Evolutionary conservation across 2,329 filamentous ascomycete genomes (phyloP).

Genomic region (Pyricularia pennisetigena): DNA sequence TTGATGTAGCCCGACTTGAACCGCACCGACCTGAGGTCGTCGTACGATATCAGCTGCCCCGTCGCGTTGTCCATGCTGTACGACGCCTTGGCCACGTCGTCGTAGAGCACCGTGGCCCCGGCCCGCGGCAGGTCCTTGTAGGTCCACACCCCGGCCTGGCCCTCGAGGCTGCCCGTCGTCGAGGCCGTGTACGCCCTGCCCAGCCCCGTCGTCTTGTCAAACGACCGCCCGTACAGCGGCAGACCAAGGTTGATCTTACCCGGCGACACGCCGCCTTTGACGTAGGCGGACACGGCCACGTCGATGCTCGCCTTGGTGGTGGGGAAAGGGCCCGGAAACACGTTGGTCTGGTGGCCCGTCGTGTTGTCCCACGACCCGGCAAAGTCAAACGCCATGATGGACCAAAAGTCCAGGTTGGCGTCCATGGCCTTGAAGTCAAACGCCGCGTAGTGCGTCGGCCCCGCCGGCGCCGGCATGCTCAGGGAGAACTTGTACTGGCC

Average conservation of each 20-base stretch:
- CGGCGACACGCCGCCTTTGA: constrained; percentile 47
- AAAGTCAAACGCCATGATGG: constrained; percentile 67
- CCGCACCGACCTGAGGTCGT: constrained; percentile 48
- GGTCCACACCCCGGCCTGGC: constrained; percentile 56
- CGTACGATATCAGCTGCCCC: constrained; percentile 61
- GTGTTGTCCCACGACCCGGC: constrained; percentile 55
- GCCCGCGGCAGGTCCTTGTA: constrained; percentile 65
- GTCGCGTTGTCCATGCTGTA: constrained; percentile 58
- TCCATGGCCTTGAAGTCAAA: constrained; percentile 37
- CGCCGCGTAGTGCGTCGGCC: constrained; percentile 34
- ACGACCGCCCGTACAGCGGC: constrained; percentile 69
- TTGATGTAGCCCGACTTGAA: constrained; percentile 59
- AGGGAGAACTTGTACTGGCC: constrained; percentile 39
- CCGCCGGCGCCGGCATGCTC: constrained; percentile 42
- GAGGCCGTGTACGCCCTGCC: constrained; percentile 56
- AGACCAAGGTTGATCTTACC: constrained; percentile 67
- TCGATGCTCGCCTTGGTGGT: constrained; percentile 63
- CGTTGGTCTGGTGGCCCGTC: constrained; percentile 62
- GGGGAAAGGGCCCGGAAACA: constrained; percentile 39
- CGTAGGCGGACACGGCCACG: constrained; percentile 55
- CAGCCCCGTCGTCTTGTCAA: constrained; percentile 51
- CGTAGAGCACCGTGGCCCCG: constrained; percentile 47
- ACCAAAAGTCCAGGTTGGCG: constrained; percentile 39
- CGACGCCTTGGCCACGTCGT: constrained; percentile 48
- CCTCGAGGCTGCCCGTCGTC: constrained; percentile 62